These are phyloP conservation scores for Parachaetomium inaequale DNA, from an alignment of 495 filamentous ascomycete genomes.

Conservation along the genomic window DNA sequence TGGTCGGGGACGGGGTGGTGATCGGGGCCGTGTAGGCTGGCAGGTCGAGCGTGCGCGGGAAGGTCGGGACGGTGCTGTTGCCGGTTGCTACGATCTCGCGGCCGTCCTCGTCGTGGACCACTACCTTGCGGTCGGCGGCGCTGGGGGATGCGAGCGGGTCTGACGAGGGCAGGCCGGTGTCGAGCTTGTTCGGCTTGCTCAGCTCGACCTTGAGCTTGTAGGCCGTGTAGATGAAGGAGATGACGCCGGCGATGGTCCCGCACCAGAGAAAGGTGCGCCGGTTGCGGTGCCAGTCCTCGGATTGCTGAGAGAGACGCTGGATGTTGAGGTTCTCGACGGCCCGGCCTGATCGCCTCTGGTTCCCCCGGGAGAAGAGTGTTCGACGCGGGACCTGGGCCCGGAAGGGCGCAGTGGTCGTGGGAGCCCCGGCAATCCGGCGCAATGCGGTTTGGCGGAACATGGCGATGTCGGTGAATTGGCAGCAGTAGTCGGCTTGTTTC, in stretches of 20 bases:
- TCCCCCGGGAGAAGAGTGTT: slow-evolving; percentile 34
- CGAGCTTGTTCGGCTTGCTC: slow-evolving; percentile 37
- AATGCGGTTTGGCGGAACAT: slow-evolving; percentile 32
- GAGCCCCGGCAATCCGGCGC: slow-evolving; percentile 24
- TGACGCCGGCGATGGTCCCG: slow-evolving; percentile 46
- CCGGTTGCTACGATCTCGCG: slow-evolving; percentile 71
- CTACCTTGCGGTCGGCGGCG: slow-evolving; percentile 51
- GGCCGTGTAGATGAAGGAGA: slow-evolving; percentile 47
- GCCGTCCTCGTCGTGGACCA: slow-evolving; percentile 53
- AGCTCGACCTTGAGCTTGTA: slow-evolving; percentile 41
- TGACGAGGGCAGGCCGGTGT: slow-evolving; percentile 44
- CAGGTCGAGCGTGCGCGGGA: slow-evolving; percentile 69
- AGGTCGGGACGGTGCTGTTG: slow-evolving; percentile 76
- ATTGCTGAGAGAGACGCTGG: slow-evolving; percentile 38
- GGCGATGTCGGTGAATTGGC: not conserved
- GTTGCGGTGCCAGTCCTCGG: slow-evolving; percentile 44
- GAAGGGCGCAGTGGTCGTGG: slow-evolving; percentile 6
- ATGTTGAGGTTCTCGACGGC: slow-evolving; percentile 46
- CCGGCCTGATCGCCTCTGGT: slow-evolving; percentile 21
- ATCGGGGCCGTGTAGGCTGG: slow-evolving; percentile 39
- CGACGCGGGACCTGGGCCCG: slow-evolving; percentile 26
- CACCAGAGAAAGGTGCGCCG: slow-evolving; percentile 45
- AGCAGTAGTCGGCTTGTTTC: not conserved
- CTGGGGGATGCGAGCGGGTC: slow-evolving; percentile 43
- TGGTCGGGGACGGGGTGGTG: slow-evolving; percentile 21